Evolutionary conservation across 2,329 filamentous ascomycete genomes (phyloP).

Genomic region (Tolypocladium tundrense): DNA sequence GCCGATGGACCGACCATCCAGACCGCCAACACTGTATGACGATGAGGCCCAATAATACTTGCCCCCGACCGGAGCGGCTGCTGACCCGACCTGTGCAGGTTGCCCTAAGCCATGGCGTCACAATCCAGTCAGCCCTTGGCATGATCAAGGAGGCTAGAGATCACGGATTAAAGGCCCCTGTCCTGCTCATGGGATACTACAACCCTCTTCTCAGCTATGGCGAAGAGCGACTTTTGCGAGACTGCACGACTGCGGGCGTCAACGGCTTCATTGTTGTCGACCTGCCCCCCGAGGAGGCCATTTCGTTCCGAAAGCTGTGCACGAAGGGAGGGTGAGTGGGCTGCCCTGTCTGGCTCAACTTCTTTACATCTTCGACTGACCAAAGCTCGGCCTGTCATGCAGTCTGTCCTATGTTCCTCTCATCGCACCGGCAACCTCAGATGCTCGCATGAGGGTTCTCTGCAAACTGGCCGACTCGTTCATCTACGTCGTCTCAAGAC

Average conservation of each 20-base stretch:
- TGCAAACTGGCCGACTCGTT: conserved; percentile 97
- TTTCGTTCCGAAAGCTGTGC: conserved; percentile 82
- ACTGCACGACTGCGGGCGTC: conserved; percentile 74
- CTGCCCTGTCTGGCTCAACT: not conserved
- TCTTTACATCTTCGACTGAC: not conserved
- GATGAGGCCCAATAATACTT: conserved; percentile 8
- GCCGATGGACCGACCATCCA: conserved; percentile 97
- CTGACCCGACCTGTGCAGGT: conserved; percentile 23
- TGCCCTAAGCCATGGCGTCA: conserved; percentile 83
- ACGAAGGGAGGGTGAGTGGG: conserved; percentile 56
- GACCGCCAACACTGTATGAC: conserved; percentile 71
- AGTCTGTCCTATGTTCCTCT: conserved; percentile 93
- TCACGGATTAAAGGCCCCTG: conserved; percentile 67
- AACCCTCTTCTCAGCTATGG: conserved; percentile 93
- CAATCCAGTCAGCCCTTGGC: conserved; percentile 64
- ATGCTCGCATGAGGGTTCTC: conserved; percentile 86
- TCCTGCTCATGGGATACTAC: conserved; percentile 98
- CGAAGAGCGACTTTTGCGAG: conserved; percentile 76
- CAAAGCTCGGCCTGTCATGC: not conserved
- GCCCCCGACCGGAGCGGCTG: not conserved
- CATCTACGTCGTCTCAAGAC: conserved; percentile 95
- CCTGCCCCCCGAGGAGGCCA: conserved; percentile 87
- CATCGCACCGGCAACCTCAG: conserved; percentile 87
- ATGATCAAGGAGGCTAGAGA: conserved; percentile 75
- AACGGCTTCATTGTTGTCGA: conserved; percentile 98